Evolutionary conservation across 768 basidiomycete genomes (phyloP).

Genomic region (Calocybe indica): DNA sequence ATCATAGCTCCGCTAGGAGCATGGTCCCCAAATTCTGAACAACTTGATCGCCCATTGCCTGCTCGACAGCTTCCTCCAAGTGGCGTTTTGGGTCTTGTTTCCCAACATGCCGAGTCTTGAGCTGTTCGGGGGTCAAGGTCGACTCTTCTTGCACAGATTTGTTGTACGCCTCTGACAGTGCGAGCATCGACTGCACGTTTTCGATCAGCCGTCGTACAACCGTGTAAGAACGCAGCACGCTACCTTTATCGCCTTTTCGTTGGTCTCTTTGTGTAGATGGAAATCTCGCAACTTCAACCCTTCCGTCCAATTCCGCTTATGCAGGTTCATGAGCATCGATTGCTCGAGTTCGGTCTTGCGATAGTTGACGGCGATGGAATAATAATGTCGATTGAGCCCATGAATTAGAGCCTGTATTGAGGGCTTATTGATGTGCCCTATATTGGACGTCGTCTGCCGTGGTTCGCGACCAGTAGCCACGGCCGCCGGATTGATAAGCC

Average conservation of each 20-base stretch:
- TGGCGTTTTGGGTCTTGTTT: constrained; percentile 99
- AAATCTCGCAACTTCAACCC: constrained; percentile 91
- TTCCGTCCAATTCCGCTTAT: constrained; percentile 99
- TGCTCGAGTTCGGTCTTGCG: constrained; percentile 98
- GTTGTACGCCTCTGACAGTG: constrained; percentile 90
- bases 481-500: constrained; percentile 88
- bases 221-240: constrained; percentile 13
- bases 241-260: constrained; percentile 95
- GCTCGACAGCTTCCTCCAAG: constrained; percentile 94
- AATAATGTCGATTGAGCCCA: constrained; percentile 96
- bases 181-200: constrained; percentile 74
- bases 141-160: constrained; percentile 98
- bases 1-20: constrained; percentile 81
- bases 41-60: constrained; percentile 96
- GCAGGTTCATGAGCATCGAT: constrained; percentile 97
- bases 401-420: constrained; percentile 98
- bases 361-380: constrained; percentile 96
- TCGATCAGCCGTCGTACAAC: constrained; percentile 9
- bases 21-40: constrained; percentile 94
- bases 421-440: constrained; percentile 99
- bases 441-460: constrained; percentile 95
- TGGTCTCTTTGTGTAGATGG: constrained; percentile 77
- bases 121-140: constrained; percentile 87
- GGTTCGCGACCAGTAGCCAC: constrained; percentile 92
- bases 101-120: constrained; percentile 96